Evolutionary conservation across 495 filamentous ascomycete genomes (phyloP).

Genomic region (Podospora comata): DNA sequence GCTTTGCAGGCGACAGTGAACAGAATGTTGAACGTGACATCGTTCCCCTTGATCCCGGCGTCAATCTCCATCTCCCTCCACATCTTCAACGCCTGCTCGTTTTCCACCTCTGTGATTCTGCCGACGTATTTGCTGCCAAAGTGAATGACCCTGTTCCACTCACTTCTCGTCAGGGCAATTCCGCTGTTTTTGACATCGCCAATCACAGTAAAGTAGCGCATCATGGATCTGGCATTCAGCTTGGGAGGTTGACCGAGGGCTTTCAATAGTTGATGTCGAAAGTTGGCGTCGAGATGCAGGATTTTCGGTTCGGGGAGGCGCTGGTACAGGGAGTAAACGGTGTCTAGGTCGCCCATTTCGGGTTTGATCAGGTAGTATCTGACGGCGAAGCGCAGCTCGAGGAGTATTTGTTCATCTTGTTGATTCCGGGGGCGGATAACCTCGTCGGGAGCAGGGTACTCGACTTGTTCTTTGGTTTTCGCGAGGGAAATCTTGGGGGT

Average conservation of each 20-base stretch:
- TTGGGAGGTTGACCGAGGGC: conserved; percentile 61
- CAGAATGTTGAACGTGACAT: conserved; percentile 84
- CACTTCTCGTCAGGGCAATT: conserved; percentile 57
- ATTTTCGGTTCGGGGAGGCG: conserved; percentile 58
- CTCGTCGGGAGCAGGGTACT: conserved; percentile 43
- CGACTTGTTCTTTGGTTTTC: conserved; percentile 41
- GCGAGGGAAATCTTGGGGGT: conserved; percentile 45
- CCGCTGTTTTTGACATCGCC: conserved; percentile 72
- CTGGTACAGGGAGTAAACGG: conserved; percentile 43
- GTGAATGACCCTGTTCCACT: conserved; percentile 83
- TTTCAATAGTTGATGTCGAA: conserved; percentile 63
- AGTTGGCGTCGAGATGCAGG: conserved; percentile 55
- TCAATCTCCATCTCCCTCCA: conserved; percentile 85
- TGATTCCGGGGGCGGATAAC: conserved; percentile 25
- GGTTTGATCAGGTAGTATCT: conserved; percentile 33
- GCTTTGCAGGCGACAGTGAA: conserved; percentile 86
- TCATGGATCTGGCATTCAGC: conserved; percentile 58
- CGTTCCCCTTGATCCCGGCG: conserved; percentile 59
- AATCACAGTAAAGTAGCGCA: conserved; percentile 78
- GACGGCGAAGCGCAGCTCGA: conserved; percentile 35
- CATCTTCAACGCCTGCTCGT: conserved; percentile 69
- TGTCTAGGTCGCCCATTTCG: conserved; percentile 33
- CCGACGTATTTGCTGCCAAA: conserved; percentile 70
- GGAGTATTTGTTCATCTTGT: conserved; percentile 25
- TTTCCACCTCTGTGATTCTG: conserved; percentile 58